phyloP scores from a whole-genome alignment of 148 eudicot species.

The Vaccinium darrowii region DNA sequence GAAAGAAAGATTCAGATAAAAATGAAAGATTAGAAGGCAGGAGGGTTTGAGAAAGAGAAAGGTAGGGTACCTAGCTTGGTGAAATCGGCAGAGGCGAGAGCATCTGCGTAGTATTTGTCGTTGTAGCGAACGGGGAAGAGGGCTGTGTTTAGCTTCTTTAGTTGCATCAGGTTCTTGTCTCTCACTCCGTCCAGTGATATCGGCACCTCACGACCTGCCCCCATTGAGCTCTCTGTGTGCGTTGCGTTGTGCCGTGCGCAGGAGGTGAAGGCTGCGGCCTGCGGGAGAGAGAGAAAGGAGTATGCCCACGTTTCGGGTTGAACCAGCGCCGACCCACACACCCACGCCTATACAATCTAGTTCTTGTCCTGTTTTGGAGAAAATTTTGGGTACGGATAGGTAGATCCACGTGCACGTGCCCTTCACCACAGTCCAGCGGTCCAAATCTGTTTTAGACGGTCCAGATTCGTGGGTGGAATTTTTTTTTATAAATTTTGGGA shows the following conservation, averaged over 20 bases:
- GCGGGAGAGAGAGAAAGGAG: neutral
- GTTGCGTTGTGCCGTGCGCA: constrained; percentile 1
- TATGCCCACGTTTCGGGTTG: neutral
- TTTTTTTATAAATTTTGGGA: too few relatives aligned
- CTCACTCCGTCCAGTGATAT: constrained; percentile 79
- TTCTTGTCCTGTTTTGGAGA: too few relatives aligned
- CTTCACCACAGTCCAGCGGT: too few relatives aligned
- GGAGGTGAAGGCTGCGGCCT: neutral
- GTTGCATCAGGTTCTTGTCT: constrained; percentile 87
- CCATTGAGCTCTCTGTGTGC: constrained; percentile 29
- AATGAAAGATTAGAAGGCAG: neutral
- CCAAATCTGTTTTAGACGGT: too few relatives aligned
- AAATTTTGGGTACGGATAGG: too few relatives aligned
- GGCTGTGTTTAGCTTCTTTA: constrained; percentile 79
- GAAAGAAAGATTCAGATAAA: neutral
- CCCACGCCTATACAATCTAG: neutral
- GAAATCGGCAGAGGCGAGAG: constrained; percentile 77
- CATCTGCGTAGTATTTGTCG: constrained; percentile 79
- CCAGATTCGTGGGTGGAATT: too few relatives aligned
- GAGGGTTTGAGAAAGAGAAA: neutral
- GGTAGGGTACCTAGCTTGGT: constrained; percentile 74
- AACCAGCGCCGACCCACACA: neutral
- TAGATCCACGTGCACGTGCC: too few relatives aligned
- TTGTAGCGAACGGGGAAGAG: constrained; percentile 95
- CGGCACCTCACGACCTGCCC: constrained; percentile 44